Percentiles rank a stretch among this genome's conserved stretches.
phyloP scores from a whole-genome alignment of 2,329 filamentous ascomycete genomes.

The Sporothrix globosa region DNA sequence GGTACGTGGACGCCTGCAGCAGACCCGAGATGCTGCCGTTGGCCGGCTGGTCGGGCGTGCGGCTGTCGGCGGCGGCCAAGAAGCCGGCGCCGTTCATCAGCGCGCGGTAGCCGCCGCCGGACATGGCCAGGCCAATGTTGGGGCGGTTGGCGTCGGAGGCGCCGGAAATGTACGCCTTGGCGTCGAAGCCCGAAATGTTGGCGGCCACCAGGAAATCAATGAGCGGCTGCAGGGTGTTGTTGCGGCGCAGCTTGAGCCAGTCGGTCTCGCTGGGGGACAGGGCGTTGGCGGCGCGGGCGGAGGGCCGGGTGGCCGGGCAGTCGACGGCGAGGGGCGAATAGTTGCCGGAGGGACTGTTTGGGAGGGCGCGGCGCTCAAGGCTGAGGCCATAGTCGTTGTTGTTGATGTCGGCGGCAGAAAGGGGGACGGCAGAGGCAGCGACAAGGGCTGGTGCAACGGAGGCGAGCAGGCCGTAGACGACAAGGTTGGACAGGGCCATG shows the following conservation, averaged over 20 bases:
- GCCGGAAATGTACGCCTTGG: conserved; percentile 68
- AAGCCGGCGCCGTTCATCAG: conserved; percentile 81
- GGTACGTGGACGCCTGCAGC: conserved; percentile 78
- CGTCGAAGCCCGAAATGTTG: conserved; percentile 78
- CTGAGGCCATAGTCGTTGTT: neutral
- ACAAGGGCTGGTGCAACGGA: conserved; percentile 17
- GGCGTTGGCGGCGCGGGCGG: conserved; percentile 63
- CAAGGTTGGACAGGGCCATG: neutral
- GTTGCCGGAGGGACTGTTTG: conserved; percentile 54
- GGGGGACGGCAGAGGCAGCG: neutral
- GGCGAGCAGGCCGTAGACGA: conserved; percentile 21
- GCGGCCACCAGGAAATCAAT: conserved; percentile 70
- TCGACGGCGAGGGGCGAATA: conserved; percentile 71
- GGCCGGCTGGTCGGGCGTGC: conserved; percentile 64
- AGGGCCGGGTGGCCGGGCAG: conserved; percentile 72
- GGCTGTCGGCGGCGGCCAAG: conserved; percentile 75
- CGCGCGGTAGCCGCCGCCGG: conserved; percentile 86
- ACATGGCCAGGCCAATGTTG: conserved; percentile 73
- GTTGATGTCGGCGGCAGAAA: neutral
- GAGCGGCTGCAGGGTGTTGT: conserved; percentile 75
- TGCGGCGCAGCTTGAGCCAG: conserved; percentile 74
- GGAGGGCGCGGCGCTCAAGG: conserved; percentile 41
- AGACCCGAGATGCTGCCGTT: conserved; percentile 76
- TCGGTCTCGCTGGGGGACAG: conserved; percentile 70
- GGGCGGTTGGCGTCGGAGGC: conserved; percentile 46